Conservation (phyloP, 2,329 filamentous ascomycete genomes). For the Geosmithia morbida region DNA sequence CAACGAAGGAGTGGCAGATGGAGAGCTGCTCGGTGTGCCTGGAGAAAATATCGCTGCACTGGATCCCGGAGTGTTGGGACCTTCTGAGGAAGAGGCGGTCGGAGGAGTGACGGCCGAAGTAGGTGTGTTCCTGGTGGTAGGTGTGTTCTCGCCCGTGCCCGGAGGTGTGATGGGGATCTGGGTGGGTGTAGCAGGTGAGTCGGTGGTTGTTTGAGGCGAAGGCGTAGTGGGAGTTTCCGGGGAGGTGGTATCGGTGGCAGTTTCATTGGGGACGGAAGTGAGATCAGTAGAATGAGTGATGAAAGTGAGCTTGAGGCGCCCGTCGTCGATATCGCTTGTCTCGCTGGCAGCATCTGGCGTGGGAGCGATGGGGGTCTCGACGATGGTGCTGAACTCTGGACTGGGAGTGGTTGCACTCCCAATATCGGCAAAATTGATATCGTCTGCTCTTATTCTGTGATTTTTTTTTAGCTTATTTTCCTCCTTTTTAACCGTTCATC, state of each 20-base stretch:
- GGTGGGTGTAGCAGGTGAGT: background rate
- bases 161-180: background rate
- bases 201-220: background rate
- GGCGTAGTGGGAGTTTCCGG: background rate
- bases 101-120: background rate
- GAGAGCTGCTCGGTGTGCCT: background rate
- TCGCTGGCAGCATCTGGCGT: background rate
- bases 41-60: background rate
- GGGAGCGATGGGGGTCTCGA: background rate
- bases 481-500: background rate
- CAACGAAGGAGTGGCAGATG: background rate
- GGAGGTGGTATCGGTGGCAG: background rate
- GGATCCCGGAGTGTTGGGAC: background rate
- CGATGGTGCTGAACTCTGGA: background rate
- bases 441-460: background rate
- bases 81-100: background rate
- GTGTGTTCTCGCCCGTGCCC: background rate
- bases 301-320: background rate
- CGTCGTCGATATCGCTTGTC: background rate
- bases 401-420: background rate
- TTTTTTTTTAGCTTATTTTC: background rate
- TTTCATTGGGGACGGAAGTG: background rate
- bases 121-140: background rate
- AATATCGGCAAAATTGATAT: background rate
- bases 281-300: background rate